A percentile compares a stretch with the other conserved stretches of the same genome.
Conservation (phyloP, 1,284 basidiomycete genomes). For the Malassezia dermatis region DNA sequence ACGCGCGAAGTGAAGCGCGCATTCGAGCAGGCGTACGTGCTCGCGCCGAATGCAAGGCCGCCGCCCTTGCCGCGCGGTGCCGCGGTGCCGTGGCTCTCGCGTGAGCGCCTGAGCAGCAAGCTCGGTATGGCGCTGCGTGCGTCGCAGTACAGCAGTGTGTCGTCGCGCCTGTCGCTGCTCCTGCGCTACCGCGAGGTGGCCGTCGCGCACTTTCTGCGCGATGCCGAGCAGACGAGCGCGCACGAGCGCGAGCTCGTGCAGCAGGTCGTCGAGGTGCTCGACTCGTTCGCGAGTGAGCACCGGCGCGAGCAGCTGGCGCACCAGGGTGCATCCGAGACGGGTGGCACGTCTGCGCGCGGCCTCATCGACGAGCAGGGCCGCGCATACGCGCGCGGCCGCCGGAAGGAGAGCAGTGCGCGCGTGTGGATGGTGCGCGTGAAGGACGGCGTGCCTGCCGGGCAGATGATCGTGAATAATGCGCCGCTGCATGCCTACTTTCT, state of each 20-base stretch:
- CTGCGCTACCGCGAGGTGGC: slow-evolving; percentile 58
- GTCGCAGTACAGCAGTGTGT: slow-evolving; percentile 62
- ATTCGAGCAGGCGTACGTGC: slow-evolving; percentile 60
- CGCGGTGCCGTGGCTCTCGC: slow-evolving; percentile 56
- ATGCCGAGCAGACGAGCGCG: slow-evolving; percentile 1
- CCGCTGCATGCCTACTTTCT: slow-evolving; percentile 71
- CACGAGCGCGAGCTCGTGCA: slow-evolving; percentile 15
- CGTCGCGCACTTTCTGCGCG: slow-evolving; percentile 11
- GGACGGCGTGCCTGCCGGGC: slow-evolving; percentile 38
- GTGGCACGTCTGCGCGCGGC: slow-evolving; percentile 5
- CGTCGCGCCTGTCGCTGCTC: slow-evolving; percentile 61
- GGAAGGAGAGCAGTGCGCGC: slow-evolving; percentile 49
- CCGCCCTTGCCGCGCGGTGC: slow-evolving; percentile 29
- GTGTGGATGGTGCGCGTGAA: slow-evolving; percentile 85
- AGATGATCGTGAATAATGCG: slow-evolving; percentile 71
- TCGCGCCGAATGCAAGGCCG: slow-evolving; percentile 65
- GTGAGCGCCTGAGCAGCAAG: slow-evolving; percentile 55
- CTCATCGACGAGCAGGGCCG: slow-evolving; percentile 24
- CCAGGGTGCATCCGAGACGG: not conserved
- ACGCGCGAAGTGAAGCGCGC: slow-evolving; percentile 56
- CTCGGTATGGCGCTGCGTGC: slow-evolving; percentile 61
- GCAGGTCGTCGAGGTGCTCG: slow-evolving; percentile 24
- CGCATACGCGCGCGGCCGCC: slow-evolving; percentile 31
- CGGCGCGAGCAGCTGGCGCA: slow-evolving; percentile 16
- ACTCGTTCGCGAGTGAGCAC: slow-evolving; percentile 26